A percentile compares a stretch with the other conserved stretches of the same genome.
Evolutionary conservation across 2,329 filamentous ascomycete genomes (phyloP).

Genomic region (Aspergillus arachidicola): DNA sequence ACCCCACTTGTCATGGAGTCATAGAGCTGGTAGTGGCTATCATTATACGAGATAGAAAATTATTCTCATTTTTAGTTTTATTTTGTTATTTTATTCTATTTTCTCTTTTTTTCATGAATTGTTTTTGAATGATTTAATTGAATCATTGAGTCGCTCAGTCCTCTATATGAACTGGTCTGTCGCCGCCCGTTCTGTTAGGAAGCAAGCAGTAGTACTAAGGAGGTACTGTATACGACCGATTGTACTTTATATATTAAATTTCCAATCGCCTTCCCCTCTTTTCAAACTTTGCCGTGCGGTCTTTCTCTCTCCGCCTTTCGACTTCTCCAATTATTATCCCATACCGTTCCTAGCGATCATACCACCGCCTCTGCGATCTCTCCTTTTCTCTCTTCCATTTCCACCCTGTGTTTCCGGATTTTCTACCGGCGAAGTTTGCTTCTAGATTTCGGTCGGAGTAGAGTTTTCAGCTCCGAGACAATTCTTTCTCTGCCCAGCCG

Average conservation of each 20-base stretch:
- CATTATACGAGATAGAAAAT: background rate
- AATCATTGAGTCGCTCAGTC: background rate
- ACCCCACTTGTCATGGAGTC: background rate
- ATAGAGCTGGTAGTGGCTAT: background rate
- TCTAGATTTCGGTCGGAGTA: background rate
- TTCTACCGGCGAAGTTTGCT: background rate
- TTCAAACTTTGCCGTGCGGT: background rate
- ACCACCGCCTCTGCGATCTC: background rate
- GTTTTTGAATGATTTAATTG: background rate
- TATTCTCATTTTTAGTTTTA: background rate
- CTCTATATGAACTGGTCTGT: background rate
- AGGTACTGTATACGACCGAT: background rate
- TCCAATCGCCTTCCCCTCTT: slow-evolving; percentile 1
- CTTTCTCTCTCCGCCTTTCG: background rate
- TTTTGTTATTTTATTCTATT: background rate
- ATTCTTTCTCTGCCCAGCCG: background rate
- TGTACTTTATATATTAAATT: background rate
- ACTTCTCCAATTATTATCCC: background rate
- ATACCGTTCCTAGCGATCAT: background rate
- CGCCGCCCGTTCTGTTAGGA: background rate
- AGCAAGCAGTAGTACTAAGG: background rate
- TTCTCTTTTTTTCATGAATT: background rate
- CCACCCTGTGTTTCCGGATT: too few species aligned
- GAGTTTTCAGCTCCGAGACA: background rate
- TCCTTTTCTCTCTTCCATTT: background rate